Base-by-base conservation (phyloP, 1,284 basidiomycete genomes). In the Naganishia liquefaciens region DNA sequence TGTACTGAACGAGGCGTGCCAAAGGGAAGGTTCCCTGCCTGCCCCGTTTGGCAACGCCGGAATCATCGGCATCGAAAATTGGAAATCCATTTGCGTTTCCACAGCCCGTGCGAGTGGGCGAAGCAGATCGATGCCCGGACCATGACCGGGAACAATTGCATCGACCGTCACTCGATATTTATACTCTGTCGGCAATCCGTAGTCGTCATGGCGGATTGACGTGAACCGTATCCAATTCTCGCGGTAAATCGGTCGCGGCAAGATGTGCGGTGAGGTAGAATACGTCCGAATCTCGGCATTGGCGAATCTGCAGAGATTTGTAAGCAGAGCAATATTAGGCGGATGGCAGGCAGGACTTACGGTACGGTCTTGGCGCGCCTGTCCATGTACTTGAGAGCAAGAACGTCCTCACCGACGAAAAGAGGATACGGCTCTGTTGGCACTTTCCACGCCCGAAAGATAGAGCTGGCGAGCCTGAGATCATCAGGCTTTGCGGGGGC, bases 21-120 rank as follows among this genome's bases (percentile, higher is more conserved):
- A 53, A 39, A 43, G 53, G 7, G 33, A 44, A n/a, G 49, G 39
- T 23, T 54, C 47, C 37, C 50, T 53, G 28, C 42, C 50, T 10
- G 42, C 44, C 5, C 63, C 63, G n/a, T 64, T 64, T 10, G 63
- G 63, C 7, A 57, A 30, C 17, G 63, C 63, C 13, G 63, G 63
- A 15, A 55, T 30, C 4, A 64, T 50, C 11, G 54, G 54, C 25
- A 37, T 10, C 2, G 63, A 43, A 19, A 40, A 37, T n/a, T 54
- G 47, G 28, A 60, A 23, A 37, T 65, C 63, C 6, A 65, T 42
- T 27, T 54, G 39, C 17, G 55, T 33, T 13, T 39, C 25, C 42
- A 65, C 30, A 7, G 63, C 63, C 3, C 25, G 13, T 4, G 33
- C 23, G 9, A 58, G 21, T 5, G 49, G 50, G 25, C 27, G 49